phyloP scores from a whole-genome alignment of 2,329 filamentous ascomycete species.

The Exutisphaerella laricina region DNA sequence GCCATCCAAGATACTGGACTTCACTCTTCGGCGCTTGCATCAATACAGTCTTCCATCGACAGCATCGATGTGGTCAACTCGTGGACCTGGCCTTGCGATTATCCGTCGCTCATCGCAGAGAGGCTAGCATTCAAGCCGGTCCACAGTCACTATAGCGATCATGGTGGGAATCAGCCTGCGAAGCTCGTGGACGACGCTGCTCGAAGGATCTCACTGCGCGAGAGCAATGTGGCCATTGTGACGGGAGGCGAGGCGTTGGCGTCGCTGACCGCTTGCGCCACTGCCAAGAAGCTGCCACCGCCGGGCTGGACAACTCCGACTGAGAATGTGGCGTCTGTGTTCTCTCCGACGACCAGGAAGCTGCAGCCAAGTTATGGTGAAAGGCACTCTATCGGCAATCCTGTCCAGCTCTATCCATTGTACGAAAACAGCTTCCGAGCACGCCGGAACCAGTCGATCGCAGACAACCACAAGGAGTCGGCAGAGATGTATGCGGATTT shows the following conservation, averaged over 20 bases:
- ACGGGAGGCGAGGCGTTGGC: constrained; percentile 62
- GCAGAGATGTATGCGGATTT: constrained; percentile 57
- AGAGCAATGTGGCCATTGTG: constrained; percentile 54
- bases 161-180: constrained; percentile 60
- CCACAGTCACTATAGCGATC: constrained; percentile 49
- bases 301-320: constrained; percentile 53
- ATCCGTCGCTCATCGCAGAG: constrained; percentile 50
- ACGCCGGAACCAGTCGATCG: constrained; percentile 48
- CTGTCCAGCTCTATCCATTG: constrained; percentile 54
- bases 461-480: constrained; percentile 55
- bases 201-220: constrained; percentile 48
- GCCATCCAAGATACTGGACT: constrained; percentile 49
- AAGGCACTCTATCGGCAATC: constrained; percentile 54
- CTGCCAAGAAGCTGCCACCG: constrained; percentile 50
- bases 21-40: constrained; percentile 20
- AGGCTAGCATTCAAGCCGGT: constrained; percentile 45
- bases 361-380: constrained; percentile 27
- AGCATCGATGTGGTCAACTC: constrained; percentile 56
- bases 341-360: constrained; percentile 47
- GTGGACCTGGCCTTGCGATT: constrained; percentile 62
- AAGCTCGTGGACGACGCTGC: constrained; percentile 60
- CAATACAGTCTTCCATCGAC: constrained; percentile 48
- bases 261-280: constrained; percentile 50
- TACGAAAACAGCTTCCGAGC: constrained; percentile 62
- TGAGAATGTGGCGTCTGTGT: constrained; percentile 44